Conservation (phyloP, 176 grass and related monocot genomes). For the Musa itinerans region DNA sequence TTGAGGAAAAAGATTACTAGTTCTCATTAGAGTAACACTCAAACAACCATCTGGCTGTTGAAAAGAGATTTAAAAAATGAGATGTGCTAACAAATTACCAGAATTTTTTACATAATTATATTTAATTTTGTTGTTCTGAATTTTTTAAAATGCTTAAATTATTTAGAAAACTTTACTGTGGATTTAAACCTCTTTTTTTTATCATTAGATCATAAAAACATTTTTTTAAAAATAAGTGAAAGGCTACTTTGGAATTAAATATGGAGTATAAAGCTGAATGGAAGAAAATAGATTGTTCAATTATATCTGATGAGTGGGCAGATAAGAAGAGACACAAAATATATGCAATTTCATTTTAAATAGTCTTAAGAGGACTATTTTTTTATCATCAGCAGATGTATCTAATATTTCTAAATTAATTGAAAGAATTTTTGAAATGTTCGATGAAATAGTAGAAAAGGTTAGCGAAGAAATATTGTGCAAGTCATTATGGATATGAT, state of each 20-base stretch:
- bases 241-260: neutral
- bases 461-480: neutral
- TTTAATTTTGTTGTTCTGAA: neutral
- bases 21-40: too few species aligned
- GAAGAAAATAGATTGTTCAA: neutral
- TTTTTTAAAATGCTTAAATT: neutral
- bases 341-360: neutral
- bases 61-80: neutral
- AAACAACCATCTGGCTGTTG: neutral
- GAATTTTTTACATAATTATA: neutral
- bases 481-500: neutral
- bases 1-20: too few species aligned
- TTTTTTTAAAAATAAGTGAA: neutral
- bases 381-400: neutral
- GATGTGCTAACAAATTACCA: neutral
- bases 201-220: neutral
- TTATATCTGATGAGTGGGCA: neutral
- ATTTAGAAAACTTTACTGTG: neutral
- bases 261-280: neutral
- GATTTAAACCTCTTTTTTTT: neutral
- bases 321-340: neutral
- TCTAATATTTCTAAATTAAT: neutral
- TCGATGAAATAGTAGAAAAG: neutral
- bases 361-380: neutral
- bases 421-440: neutral